These are phyloP conservation scores for Apiotrichum montevideense DNA, from an alignment of 1,284 basidiomycete genomes.

Conservation along the genomic window DNA sequence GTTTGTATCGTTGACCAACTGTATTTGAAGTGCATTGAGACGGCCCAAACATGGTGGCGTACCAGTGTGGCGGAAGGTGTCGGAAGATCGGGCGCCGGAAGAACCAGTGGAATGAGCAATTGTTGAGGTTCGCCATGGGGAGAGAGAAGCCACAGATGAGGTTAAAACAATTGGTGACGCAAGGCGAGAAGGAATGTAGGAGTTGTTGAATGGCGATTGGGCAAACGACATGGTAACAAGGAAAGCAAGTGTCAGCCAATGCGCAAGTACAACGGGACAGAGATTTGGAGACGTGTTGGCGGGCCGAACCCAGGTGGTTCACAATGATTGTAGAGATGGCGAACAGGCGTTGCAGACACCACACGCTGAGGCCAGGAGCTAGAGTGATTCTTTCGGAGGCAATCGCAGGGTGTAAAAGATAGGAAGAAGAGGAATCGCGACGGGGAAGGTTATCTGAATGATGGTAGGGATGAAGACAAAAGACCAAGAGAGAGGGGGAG, in stretches of 20 bases:
- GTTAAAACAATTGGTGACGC: not conserved
- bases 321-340: constrained; percentile 10
- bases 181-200: not conserved
- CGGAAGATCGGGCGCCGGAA: not conserved
- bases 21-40: constrained; percentile 10
- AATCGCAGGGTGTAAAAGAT: not conserved
- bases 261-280: no score
- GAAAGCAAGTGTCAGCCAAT: not conserved
- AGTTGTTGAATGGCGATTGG: constrained; percentile 7
- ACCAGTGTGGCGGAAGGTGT: not conserved
- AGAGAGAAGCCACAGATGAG: not conserved
- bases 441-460: no score
- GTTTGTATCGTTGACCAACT: constrained; percentile 44
- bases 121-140: not conserved
- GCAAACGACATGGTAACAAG: not conserved
- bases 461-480: no score
- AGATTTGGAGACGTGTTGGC: no score
- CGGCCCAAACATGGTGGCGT: not conserved
- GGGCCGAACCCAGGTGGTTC: not conserved
- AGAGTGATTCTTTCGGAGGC: no score
- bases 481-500: constrained; percentile 1
- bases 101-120: not conserved
- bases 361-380: no score
- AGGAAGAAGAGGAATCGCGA: not conserved
- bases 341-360: no score